Conservation (phyloP, 768 basidiomycete species). For the Suillus tomentosus region DNA sequence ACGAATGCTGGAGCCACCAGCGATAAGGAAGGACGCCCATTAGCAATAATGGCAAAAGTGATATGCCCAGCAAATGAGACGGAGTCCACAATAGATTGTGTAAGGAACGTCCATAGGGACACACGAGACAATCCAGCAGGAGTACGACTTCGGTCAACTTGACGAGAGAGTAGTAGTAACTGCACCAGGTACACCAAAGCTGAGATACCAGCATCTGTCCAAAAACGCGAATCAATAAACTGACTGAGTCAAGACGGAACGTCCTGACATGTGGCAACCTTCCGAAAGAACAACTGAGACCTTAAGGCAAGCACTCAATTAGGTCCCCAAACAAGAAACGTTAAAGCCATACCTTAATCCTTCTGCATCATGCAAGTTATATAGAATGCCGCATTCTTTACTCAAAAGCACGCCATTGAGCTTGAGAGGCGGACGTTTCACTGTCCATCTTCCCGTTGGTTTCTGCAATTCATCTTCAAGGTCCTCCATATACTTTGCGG, state of each 20-base stretch:
- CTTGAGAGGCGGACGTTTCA: conserved; percentile 53
- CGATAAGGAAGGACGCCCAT: conserved; percentile 79
- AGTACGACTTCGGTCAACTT: conserved; percentile 74
- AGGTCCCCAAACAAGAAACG: conserved; percentile 2
- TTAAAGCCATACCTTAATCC: conserved; percentile 61
- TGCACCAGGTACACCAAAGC: conserved; percentile 66
- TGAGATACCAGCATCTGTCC: conserved; percentile 71
- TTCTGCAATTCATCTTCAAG: conserved; percentile 73
- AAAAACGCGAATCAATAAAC: conserved; percentile 15
- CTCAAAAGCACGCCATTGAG: conserved; percentile 73
- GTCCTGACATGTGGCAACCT: conserved; percentile 64
- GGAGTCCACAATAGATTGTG: conserved; percentile 78
- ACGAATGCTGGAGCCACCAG: conserved; percentile 85
- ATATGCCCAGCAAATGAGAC: conserved; percentile 88
- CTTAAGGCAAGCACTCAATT: conserved; percentile 29
- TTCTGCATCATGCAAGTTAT: conserved; percentile 62
- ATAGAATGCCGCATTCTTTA: conserved; percentile 76
- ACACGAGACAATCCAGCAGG: conserved; percentile 78
- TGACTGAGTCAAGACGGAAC: not conserved
- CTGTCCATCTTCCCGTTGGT: conserved; percentile 72
- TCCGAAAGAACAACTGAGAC: conserved; percentile 68
- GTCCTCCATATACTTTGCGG: conserved; percentile 60
- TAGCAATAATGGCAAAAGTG: conserved; percentile 83
- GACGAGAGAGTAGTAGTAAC: conserved; percentile 68
- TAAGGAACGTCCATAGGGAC: conserved; percentile 81